Evolutionary conservation across 108 stramenopile species (phyloP).

Genomic region (Parietichytrium sp.): DNA sequence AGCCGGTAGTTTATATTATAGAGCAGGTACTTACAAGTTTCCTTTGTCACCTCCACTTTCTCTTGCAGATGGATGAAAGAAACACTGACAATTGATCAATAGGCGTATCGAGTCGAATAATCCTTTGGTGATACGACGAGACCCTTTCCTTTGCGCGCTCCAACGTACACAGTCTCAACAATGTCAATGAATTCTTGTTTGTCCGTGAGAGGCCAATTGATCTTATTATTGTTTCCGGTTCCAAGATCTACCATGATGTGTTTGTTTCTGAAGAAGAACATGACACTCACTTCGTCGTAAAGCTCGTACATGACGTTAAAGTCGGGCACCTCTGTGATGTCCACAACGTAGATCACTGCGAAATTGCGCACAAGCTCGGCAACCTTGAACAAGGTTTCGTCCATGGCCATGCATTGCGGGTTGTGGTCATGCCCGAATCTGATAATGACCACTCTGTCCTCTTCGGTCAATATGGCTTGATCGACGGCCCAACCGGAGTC

Average conservation of each 20-base stretch:
- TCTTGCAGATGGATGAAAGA: no score
- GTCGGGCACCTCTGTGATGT: constrained; percentile 92
- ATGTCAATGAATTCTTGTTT: constrained; percentile 98
- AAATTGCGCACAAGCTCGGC: constrained; percentile 97
- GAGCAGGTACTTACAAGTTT: no score
- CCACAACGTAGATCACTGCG: constrained; percentile 93
- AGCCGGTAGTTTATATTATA: no score
- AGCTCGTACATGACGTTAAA: constrained; percentile 98
- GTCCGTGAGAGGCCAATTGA: constrained; percentile 93
- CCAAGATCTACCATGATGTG: constrained; percentile 98
- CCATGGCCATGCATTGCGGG: constrained; percentile 94
- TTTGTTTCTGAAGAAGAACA: constrained; percentile 98
- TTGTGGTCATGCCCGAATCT: constrained; percentile 96
- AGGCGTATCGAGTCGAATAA: no score
- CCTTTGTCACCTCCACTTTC: no score
- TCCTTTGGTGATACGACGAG: constrained; percentile 96
- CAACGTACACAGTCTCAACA: constrained; percentile 93
- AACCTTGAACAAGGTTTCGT: constrained; percentile 82
- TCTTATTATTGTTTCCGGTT: constrained; percentile 99
- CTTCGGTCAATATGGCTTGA: constrained; percentile 96
- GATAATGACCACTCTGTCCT: constrained; percentile 94
- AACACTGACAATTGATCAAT: no score
- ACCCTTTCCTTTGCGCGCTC: constrained; percentile 92
- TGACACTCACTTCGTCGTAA: constrained; percentile 89
- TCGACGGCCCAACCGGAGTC: constrained; percentile 95